phyloP scores from a whole-genome alignment of 768 basidiomycete species.

The Strobilomyces echinocephalus region DNA sequence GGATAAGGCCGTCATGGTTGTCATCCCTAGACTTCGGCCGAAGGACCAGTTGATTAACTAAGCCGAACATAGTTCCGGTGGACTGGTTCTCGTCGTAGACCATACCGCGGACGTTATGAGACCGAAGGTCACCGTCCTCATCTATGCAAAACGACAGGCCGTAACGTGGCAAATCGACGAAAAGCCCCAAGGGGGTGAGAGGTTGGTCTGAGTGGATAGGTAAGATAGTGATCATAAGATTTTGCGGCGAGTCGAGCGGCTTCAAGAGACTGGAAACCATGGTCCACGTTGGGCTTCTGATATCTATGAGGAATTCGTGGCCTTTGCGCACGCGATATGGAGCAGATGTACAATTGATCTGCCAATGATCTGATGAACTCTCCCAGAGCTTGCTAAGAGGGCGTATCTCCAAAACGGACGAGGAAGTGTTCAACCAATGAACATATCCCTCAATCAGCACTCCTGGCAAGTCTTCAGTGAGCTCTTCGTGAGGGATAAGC shows the following conservation, averaged over 20 bases:
- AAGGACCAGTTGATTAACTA: slow-evolving; percentile 38
- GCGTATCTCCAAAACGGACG: slow-evolving; percentile 23
- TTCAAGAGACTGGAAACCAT: slow-evolving; percentile 25
- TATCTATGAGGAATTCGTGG: slow-evolving; percentile 16
- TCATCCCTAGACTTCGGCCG: slow-evolving; percentile 17
- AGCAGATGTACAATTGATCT: slow-evolving; percentile 11
- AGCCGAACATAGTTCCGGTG: slow-evolving; percentile 41
- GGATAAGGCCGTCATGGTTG: not conserved
- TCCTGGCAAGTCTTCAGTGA: slow-evolving; percentile 24
- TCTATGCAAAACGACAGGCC: slow-evolving; percentile 34
- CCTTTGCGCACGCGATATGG: slow-evolving; percentile 7
- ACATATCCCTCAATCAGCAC: slow-evolving; percentile 19
- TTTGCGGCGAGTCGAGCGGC: slow-evolving; percentile 22
- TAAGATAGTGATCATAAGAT: slow-evolving; percentile 19
- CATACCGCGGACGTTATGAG: slow-evolving; percentile 38
- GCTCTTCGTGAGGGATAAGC: slow-evolving; percentile 22
- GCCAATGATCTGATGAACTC: slow-evolving; percentile 25
- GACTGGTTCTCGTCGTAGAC: slow-evolving; percentile 39
- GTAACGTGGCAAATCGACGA: slow-evolving; percentile 38
- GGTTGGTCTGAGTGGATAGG: not conserved
- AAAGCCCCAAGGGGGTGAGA: slow-evolving; percentile 12
- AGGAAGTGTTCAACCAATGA: slow-evolving; percentile 31
- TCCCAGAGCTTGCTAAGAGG: slow-evolving; percentile 24
- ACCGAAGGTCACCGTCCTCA: slow-evolving; percentile 28
- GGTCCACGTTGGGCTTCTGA: slow-evolving; percentile 23